Evolutionary conservation across 352 stramenopile species (phyloP), one percentile per base, ranked within the genome.

Genomic region (Pythium myriotylum): DNA sequence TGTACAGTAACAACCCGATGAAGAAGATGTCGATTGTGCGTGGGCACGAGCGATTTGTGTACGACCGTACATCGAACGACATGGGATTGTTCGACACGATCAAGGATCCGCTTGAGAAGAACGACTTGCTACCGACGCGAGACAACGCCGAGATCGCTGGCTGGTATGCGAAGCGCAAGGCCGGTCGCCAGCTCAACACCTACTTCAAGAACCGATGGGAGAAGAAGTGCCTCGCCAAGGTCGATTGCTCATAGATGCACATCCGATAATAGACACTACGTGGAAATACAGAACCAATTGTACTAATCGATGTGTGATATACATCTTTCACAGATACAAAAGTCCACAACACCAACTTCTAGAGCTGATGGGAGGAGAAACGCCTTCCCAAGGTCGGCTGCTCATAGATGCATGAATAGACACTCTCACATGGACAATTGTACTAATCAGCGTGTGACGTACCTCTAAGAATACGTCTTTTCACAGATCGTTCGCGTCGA

Each of bases 1-100:
- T 86, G 24, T 84, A 65, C 67, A 84, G 67, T 49, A 88, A 86
- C 72, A 88, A 88, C 32, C 76, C 79, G 7, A 60, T 67, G 19
- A 67, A 60, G 12, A 77, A 84, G 46, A 69, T 81, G 52, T 69
- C 74, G 45, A 59, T 73, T 7, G 65, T 86, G 0, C 61, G 61
- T 2, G 76, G 74, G 26, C 59, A 84, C 14, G 39, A 62, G 3
- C 72, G 78, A 10, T 58, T 84, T 4, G 64, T 79, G 12, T 86
- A 85, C 24, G 78, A 88, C 50, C 60, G 60, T 2, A 58, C 67
- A 8, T 73, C 69, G 3, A 74, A 54, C 33, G 63, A 57, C n/a
- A 68, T 84, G 17, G 33, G 60, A 14, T 65, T 87, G 2, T 73
- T 74, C 29, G 59, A 88, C 41, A 71, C 78, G 1, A 33, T 72